Percentiles rank a stretch among this genome's conserved stretches.
Evolutionary conservation across 768 basidiomycete species (phyloP).

Genomic region (Tylopilus vinaceipallidus): DNA sequence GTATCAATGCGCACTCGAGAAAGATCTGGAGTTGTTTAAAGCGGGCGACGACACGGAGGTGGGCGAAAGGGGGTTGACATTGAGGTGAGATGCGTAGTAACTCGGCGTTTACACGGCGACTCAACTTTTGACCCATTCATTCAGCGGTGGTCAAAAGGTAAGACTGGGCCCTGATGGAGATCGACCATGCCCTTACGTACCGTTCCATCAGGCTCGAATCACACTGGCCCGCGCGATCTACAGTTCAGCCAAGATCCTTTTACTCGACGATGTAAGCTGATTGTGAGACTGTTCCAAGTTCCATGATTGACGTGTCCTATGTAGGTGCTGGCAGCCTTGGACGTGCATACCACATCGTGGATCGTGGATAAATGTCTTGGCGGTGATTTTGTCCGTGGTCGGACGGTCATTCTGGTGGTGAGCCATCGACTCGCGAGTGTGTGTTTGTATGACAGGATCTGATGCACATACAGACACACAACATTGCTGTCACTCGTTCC

Average conservation of each 20-base stretch:
- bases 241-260: background rate
- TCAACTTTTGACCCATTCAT: background rate
- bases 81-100: background rate
- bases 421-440: background rate
- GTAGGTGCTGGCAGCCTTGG: background rate
- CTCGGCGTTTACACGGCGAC: background rate
- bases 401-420: conserved; percentile 5
- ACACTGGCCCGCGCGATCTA: conserved; percentile 2
- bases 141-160: conserved; percentile 2
- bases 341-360: conserved; percentile 1
- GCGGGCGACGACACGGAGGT: conserved; percentile 2
- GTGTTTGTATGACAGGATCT: too few species aligned
- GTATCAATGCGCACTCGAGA: conserved; percentile 1
- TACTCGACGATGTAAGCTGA: background rate
- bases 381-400: background rate
- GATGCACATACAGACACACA: background rate
- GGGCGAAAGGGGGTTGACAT: conserved; percentile 1
- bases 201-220: background rate
- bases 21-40: background rate
- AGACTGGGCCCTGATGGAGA: background rate
- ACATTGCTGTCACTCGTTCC: background rate
- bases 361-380: background rate
- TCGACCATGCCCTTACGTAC: background rate
- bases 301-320: background rate
- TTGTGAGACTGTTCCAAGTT: too few species aligned